Base-by-base conservation (phyloP, 208 protist genomes). In the Vickermania spadyakhi region DNA sequence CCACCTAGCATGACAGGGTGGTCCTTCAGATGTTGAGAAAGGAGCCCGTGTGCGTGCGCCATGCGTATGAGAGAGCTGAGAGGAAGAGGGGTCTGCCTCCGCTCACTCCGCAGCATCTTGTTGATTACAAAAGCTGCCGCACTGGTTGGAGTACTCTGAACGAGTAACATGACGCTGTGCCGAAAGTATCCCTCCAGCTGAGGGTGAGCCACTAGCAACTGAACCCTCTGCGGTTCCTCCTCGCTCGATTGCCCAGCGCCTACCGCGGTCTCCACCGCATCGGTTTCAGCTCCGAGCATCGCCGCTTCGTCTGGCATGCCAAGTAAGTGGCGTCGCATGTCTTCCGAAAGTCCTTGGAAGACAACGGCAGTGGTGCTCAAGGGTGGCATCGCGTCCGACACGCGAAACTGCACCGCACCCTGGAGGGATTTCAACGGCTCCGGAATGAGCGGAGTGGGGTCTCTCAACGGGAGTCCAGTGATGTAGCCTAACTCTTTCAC, bases 1-100 rank as follows among this genome's bases (percentile, higher is more conserved):
- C 86, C 86, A 18, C 86, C 86, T 51, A 90, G 69, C 78, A 93
- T 84, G 22, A 90, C 58, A 5, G 68, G 74, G 68, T 93, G 81
- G 58, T 84, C 62, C 25, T 58, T 31, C 31, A 93, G 74, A 58
- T 84, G 68, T 25, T 76, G 72, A 21, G 60, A 56, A 42, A 81
- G 85, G 59, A 93, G 77, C 4, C 77, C 75, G 62, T 90, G 86
- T 0, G 64, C 60, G n/a, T 71, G 70, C 31, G 58, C 72, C 22
- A 86, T 56, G 0, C 77, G 74, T 26, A 89, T 59, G 5, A 67
- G 76, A 11, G 71, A 62, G 50, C 64, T 68, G 4, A 89, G 69
- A 1, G 72, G 62, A 68, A 90, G 79, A n/a, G n/a, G n/a, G 28
- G 68, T 49, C 56, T 71, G 52, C 1, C 71, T 75, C 29, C 81